A percentile compares a stretch with the other conserved stretches of the same genome.
Evolutionary conservation across 805 yeast species (phyloP).

Genomic region (Spathaspora gorwiae): DNA sequence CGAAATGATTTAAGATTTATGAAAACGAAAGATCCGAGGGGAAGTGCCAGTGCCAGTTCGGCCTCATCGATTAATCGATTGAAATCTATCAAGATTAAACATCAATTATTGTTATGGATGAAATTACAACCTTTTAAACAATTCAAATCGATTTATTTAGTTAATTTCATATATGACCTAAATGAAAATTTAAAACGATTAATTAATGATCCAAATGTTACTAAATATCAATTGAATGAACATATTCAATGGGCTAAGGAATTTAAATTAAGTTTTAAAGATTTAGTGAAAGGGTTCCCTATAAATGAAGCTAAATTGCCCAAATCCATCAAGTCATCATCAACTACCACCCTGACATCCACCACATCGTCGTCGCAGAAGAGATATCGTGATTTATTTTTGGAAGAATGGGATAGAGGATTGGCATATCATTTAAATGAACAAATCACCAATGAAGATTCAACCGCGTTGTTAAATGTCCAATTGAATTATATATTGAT

Average conservation of each 20-base stretch:
- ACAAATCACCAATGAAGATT: constrained; percentile 8
- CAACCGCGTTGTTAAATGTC: constrained; percentile 23
- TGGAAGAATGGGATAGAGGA: constrained; percentile 29
- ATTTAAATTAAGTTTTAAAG: constrained; percentile 14
- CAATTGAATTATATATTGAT: constrained; percentile 36
- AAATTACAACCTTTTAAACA: constrained; percentile 30
- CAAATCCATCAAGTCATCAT: neutral
- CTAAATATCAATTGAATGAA: constrained; percentile 13
- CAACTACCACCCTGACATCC: too few species aligned
- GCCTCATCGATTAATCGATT: constrained; percentile 13
- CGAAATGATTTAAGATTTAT: constrained; percentile 32
- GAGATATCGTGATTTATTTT: constrained; percentile 12
- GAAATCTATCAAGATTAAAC: constrained; percentile 15
- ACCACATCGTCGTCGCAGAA: neutral
- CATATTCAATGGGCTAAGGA: constrained; percentile 16
- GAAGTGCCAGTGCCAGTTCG: constrained; percentile 2
- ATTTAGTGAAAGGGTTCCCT: constrained; percentile 17
- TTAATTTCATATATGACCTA: constrained; percentile 15
- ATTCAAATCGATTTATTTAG: constrained; percentile 17
- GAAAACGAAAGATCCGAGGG: neutral
- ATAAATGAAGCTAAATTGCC: constrained; percentile 5
- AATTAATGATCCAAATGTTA: constrained; percentile 10
- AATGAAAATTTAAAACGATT: constrained; percentile 11
- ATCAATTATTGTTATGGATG: constrained; percentile 37
- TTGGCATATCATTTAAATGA: constrained; percentile 11